Evolutionary conservation across 805 yeast species (phyloP).

Genomic region (Wickerhamiella azyma): DNA sequence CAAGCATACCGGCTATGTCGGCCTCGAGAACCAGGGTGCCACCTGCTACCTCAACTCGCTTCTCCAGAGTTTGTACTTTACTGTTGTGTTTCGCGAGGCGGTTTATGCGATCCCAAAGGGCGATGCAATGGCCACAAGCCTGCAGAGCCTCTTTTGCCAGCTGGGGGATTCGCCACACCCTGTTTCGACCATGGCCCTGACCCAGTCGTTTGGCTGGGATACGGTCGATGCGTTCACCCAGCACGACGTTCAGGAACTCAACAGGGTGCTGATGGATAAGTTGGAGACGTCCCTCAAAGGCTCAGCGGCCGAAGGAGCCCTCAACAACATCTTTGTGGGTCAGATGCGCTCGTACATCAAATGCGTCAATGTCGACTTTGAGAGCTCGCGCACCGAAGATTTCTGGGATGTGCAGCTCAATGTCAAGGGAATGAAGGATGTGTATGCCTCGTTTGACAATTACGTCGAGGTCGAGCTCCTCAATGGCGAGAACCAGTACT

Average conservation of each 20-base stretch:
- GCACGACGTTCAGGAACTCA: conserved; percentile 94
- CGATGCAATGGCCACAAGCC: conserved; percentile 62
- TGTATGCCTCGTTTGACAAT: conserved; percentile 66
- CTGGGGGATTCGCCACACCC: conserved; percentile 62
- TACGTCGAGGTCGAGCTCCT: conserved; percentile 80
- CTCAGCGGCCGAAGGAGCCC: conserved; percentile 57
- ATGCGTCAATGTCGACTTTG: conserved; percentile 86
- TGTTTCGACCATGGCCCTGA: conserved; percentile 72
- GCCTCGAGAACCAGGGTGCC: conserved; percentile 93
- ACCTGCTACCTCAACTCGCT: conserved; percentile 92
- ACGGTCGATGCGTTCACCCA: conserved; percentile 89
- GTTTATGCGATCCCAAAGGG: conserved; percentile 78
- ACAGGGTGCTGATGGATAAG: conserved; percentile 88
- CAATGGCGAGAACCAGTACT: conserved; percentile 91
- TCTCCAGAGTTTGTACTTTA: conserved; percentile 79
- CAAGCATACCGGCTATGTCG: conserved; percentile 77
- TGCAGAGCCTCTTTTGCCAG: conserved; percentile 77
- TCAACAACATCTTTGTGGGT: conserved; percentile 83
- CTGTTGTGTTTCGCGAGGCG: conserved; percentile 64
- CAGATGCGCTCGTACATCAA: conserved; percentile 90
- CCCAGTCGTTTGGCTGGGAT: conserved; percentile 96
- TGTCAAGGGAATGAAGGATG: conserved; percentile 65
- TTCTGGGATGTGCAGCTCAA: conserved; percentile 97
- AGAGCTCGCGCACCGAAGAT: conserved; percentile 81
- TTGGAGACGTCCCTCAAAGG: conserved; percentile 86